phyloP scores from a whole-genome alignment of 768 basidiomycete species.

The Scleroderma bovista region DNA sequence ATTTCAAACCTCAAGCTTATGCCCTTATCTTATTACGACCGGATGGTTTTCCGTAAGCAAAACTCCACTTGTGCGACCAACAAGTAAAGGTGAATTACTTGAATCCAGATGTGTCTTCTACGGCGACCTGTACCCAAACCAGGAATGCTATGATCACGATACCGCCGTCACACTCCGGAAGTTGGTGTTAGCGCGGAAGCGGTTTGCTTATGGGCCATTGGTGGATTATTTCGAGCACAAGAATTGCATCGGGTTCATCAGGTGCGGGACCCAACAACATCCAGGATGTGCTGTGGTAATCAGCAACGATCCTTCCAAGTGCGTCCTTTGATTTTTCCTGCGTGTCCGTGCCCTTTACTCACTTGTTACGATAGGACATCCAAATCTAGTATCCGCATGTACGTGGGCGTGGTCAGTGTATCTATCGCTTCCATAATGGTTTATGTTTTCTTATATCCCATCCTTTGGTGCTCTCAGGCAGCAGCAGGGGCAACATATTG shows the following conservation, averaged over 20 bases:
- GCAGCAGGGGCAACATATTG: constrained; percentile 35
- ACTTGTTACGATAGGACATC: not conserved
- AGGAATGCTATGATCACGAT: constrained; percentile 55
- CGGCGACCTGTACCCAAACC: constrained; percentile 73
- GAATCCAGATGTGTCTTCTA: constrained; percentile 75
- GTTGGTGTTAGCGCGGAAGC: constrained; percentile 58
- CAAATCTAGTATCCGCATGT: constrained; percentile 48
- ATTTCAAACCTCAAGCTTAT: constrained; percentile 81
- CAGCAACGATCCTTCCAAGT: constrained; percentile 46
- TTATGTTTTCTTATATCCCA: too few species aligned
- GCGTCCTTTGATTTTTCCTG: constrained; percentile 1
- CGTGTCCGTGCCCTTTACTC: not conserved
- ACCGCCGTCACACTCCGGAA: constrained; percentile 46
- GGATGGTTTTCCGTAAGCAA: constrained; percentile 66
- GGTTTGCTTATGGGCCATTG: constrained; percentile 59
- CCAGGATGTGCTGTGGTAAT: constrained; percentile 69
- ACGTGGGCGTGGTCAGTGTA: constrained; percentile 53
- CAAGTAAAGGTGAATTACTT: not conserved
- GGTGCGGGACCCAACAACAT: constrained; percentile 50
- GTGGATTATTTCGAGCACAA: constrained; percentile 53
- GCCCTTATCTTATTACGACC: constrained; percentile 69
- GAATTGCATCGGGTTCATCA: constrained; percentile 75
- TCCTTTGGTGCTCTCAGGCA: constrained; percentile 19
- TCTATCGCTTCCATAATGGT: not conserved
- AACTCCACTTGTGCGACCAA: not conserved